Base-by-base conservation (phyloP, 345 rosid genomes). In the Cardiospermum halicacabum region DNA sequence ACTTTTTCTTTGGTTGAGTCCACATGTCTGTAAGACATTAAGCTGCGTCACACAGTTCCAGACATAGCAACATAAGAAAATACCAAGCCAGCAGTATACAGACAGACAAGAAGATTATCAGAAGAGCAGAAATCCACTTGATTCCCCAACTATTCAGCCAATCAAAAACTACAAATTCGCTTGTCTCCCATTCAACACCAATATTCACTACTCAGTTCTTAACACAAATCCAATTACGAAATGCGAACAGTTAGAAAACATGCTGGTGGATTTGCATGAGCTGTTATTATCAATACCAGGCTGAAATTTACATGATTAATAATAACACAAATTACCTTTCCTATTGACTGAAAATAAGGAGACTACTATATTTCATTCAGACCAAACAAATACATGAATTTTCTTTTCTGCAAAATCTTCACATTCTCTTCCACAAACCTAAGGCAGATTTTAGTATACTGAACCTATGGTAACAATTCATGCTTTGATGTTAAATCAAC, bases 41-140 rank as follows among this genome's bases (percentile, higher is more conserved):
- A 75, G 66, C 70, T 75, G 84, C 34, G 82, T 73, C 69, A 94
- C 79, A 75, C 65, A 78, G 74, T 72, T 31, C 96, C 99, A 69
- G 99, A 84, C 31, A 70, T 65, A 36, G 84, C 79, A 69, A 68
- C 82, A 75, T 86, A 86, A 58, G 87, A 81, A 73, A 73, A 81
- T 40, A 91, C 57, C 51, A 77, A 65, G 57, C 99, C 99, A 47
- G 81, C 72, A 69, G 80, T 67, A 77, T 82, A 80, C 58, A 94
- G 94, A 75, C 97, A 94, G 77, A 89, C 82, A 75, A 91, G 94
- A 79, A 87, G 83, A 56, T 80, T 81, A 78, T 87, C 88, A 62
- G 96, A 82, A 74, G 89, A 80, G 68, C 83, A 74, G 69, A 87
- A 91, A 77, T 81, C 96, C 96, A 94, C 64, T 85, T 84, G 74